Evolutionary conservation across 139 green algal genomes (phyloP).

Genomic region (Ettlia oleoabundans): DNA sequence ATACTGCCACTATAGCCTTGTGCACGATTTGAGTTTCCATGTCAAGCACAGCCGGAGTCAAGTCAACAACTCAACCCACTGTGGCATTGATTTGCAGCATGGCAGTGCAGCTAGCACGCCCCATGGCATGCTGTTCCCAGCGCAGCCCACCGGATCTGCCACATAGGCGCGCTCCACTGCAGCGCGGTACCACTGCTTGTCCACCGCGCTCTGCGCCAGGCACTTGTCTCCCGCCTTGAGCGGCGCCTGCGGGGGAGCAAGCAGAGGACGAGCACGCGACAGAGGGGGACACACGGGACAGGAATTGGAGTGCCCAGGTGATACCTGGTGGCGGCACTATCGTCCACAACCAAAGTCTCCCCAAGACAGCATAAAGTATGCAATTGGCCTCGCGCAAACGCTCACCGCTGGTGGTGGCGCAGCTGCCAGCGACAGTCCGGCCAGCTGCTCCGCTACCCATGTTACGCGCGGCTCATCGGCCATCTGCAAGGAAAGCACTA

Average conservation of each 20-base stretch:
- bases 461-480: conserved; percentile 65
- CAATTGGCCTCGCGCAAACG: too few relatives aligned
- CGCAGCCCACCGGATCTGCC: conserved; percentile 37
- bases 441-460: conserved; percentile 79
- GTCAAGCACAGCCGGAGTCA: too few relatives aligned
- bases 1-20: too few relatives aligned
- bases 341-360: too few relatives aligned
- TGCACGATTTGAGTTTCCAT: too few relatives aligned
- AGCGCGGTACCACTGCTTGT: conserved; percentile 85
- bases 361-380: too few relatives aligned
- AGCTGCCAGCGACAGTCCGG: conserved; percentile 44
- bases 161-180: conserved; percentile 40
- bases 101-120: too few relatives aligned
- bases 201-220: conserved; percentile 74
- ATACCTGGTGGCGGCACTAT: too few relatives aligned
- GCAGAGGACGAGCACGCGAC: background rate
- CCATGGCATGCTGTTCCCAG: conserved; percentile 8
- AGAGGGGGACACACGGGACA: background rate
- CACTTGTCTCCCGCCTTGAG: conserved; percentile 71
- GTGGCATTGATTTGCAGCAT: too few relatives aligned
- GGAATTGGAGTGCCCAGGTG: background rate
- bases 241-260: conserved; percentile 37
- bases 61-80: too few relatives aligned
- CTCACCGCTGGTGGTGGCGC: conserved; percentile 37
- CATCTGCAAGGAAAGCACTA: background rate